phyloP scores from a whole-genome alignment of 2,329 filamentous ascomycete species.

The Xylariaceae sp. region DNA sequence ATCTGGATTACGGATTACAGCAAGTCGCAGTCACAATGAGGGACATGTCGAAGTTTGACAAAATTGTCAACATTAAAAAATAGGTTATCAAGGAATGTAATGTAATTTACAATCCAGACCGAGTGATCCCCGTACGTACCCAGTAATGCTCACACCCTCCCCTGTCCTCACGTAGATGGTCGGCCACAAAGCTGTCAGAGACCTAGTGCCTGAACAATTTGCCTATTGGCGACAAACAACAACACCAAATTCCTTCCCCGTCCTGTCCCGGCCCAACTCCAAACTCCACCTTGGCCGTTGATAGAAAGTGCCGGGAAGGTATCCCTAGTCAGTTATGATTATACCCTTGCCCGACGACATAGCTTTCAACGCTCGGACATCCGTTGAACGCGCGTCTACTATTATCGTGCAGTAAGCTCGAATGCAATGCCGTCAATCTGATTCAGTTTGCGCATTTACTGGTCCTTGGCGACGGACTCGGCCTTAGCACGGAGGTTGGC shows the following conservation, averaged over 20 bases:
- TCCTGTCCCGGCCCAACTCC: not conserved
- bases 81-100: constrained; percentile 5
- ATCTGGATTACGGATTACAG: not conserved
- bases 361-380: constrained; percentile 15
- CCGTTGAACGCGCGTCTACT: constrained; percentile 18
- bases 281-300: not conserved
- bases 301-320: not conserved
- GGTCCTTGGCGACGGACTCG: constrained; percentile 66
- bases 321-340: constrained; percentile 11
- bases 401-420: constrained; percentile 19
- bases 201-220: not conserved
- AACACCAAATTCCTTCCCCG: not conserved
- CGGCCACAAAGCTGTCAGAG: not conserved
- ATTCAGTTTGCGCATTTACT: constrained; percentile 42
- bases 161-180: constrained; percentile 6
- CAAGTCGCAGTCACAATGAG: not conserved
- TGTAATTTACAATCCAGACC: constrained; percentile 13
- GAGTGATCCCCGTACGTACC: constrained; percentile 10
- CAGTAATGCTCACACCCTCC: not conserved
- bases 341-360: constrained; percentile 12
- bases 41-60: not conserved
- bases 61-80: constrained; percentile 1
- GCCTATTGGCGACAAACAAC: constrained; percentile 4
- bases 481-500: constrained; percentile 85
- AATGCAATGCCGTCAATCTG: constrained; percentile 15